phyloP scores from a whole-genome alignment of 2,329 filamentous ascomycete genomes.

The Beauveria sp. region DNA sequence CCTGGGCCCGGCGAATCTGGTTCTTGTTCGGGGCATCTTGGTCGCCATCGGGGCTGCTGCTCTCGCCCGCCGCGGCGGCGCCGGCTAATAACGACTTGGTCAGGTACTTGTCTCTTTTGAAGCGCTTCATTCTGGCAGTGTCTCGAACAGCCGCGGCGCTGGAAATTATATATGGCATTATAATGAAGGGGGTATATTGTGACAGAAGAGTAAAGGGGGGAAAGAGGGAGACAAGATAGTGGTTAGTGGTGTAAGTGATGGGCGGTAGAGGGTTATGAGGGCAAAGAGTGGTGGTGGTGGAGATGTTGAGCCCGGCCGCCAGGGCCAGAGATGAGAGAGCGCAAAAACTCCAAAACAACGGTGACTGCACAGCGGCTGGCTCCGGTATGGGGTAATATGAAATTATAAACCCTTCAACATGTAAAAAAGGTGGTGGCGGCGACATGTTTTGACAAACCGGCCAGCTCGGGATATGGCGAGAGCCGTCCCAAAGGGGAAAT shows the following conservation, averaged over 20 bases:
- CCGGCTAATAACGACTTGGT: constrained; percentile 5
- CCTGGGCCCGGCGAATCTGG: constrained; percentile 41
- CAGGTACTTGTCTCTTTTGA: constrained; percentile 1
- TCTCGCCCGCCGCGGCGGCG: neutral
- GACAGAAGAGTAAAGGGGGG: neutral
- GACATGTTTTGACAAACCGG: neutral
- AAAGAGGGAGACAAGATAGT: neutral
- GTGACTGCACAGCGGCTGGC: neutral
- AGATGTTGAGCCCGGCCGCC: neutral
- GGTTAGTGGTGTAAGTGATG: neutral
- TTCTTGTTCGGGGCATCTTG: constrained; percentile 30
- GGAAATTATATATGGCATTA: constrained; percentile 10
- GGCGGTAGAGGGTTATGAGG: neutral
- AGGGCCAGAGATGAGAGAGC: neutral
- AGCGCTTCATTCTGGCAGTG: constrained; percentile 8
- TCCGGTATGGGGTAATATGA: neutral
- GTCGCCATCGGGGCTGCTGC: constrained; percentile 10
- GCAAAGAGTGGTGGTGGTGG: neutral
- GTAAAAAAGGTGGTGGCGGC: neutral
- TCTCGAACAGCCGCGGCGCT: constrained; percentile 8
- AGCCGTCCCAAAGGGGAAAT: constrained; percentile 2
- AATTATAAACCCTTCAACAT: neutral
- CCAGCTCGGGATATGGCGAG: neutral
- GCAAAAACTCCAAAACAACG: neutral
- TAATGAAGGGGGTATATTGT: neutral